A percentile compares a stretch with the other conserved stretches of the same genome.
phyloP scores from a whole-genome alignment of 2,329 filamentous ascomycete genomes.

The Fusarium hainanense region DNA sequence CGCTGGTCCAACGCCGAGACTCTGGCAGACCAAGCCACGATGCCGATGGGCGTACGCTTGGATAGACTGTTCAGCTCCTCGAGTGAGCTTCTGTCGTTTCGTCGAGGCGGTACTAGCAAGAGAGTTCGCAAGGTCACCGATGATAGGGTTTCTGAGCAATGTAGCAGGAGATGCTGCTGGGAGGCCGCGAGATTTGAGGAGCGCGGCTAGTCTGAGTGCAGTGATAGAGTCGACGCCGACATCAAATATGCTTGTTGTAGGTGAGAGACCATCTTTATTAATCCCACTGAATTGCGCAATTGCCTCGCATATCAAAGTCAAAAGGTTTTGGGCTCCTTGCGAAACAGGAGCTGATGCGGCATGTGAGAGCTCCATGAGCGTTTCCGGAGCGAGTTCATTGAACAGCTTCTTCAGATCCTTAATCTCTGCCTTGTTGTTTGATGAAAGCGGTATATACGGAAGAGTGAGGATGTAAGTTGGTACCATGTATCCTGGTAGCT shows the following conservation, averaged over 20 bases:
- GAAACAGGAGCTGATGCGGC: constrained; percentile 41
- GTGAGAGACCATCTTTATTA: constrained; percentile 56
- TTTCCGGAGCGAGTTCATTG: constrained; percentile 65
- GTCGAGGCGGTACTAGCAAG: constrained; percentile 41
- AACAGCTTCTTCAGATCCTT: constrained; percentile 77
- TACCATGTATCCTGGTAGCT: constrained; percentile 87
- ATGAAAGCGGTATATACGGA: constrained; percentile 78
- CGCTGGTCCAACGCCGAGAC: constrained; percentile 60
- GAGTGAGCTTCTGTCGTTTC: constrained; percentile 43
- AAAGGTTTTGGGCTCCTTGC: constrained; percentile 51
- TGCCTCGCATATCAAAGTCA: constrained; percentile 62
- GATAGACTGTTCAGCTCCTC: constrained; percentile 69
- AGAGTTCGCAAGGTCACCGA: constrained; percentile 59
- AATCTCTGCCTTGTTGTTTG: constrained; percentile 89
- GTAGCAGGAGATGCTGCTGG: constrained; percentile 69
- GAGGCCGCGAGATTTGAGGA: constrained; percentile 73
- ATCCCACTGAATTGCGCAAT: constrained; percentile 66
- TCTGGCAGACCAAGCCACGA: constrained; percentile 61
- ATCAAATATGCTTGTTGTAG: constrained; percentile 80
- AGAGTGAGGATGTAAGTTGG: constrained; percentile 84
- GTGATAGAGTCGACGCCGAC: constrained; percentile 91
- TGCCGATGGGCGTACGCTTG: constrained; percentile 73
- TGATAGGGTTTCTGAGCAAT: constrained; percentile 71
- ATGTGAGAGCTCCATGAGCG: constrained; percentile 68
- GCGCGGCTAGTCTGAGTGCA: constrained; percentile 74